Evolutionary conservation across 2,329 filamentous ascomycete species (phyloP).

Genomic region (Botrytis fragariae): DNA sequence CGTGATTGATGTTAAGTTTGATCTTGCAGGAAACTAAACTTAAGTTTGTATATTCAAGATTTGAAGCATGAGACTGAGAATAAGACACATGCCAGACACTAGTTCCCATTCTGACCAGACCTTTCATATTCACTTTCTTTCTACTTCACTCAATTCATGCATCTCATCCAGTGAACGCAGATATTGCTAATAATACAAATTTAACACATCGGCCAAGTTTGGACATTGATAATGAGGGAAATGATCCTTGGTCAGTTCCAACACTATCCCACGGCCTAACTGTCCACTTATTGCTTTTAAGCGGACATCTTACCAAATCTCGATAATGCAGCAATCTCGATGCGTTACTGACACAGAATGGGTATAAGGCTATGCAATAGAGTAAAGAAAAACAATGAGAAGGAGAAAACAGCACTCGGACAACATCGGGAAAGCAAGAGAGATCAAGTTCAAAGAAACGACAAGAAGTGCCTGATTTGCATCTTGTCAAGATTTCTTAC

Average conservation of each 20-base stretch:
- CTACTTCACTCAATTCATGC: neutral
- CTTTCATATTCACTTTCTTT: neutral
- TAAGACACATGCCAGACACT: neutral
- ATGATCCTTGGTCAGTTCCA: neutral
- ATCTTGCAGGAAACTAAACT: neutral
- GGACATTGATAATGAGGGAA: neutral
- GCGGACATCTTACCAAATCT: rapidly evolving
- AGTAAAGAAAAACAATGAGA: neutral
- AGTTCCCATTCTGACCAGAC: neutral
- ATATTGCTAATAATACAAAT: neutral
- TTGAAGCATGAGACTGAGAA: neutral
- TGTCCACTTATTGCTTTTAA: neutral
- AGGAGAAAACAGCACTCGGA: rapidly evolving
- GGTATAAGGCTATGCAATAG: neutral
- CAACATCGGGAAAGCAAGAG: rapidly evolving
- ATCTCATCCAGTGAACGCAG: neutral
- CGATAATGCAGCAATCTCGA: neutral
- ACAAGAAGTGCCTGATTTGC: neutral
- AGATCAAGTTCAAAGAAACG: rapidly evolving
- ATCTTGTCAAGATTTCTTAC: neutral
- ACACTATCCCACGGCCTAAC: neutral
- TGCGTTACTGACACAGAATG: rapidly evolving
- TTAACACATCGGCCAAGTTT: neutral
- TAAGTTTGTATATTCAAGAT: neutral
- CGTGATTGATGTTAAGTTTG: neutral